Percentiles rank a stretch among this genome's conserved stretches.
These are phyloP conservation scores for Aspergillus uvarum DNA, from an alignment of 2,329 filamentous ascomycete genomes.

Conservation along the genomic window DNA sequence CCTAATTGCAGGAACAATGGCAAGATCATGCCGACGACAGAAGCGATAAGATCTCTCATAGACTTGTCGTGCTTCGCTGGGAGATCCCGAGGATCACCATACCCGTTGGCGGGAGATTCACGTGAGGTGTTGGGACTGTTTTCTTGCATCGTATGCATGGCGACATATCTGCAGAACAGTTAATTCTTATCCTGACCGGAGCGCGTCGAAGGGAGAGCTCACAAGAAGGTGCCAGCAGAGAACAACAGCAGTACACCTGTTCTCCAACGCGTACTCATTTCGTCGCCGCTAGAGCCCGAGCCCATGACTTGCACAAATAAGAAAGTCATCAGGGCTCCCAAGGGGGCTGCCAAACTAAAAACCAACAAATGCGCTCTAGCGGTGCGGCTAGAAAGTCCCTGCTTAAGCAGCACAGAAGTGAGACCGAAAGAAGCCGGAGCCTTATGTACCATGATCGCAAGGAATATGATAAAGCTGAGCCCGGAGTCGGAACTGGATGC, in stretches of 20 bases:
- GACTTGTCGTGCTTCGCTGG: constrained; percentile 39
- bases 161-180: constrained; percentile 69
- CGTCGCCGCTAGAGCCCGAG: constrained; percentile 52
- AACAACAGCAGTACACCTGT: constrained; percentile 94
- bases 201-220: constrained; percentile 42
- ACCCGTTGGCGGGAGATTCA: constrained; percentile 42
- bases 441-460: constrained; percentile 97
- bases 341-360: constrained; percentile 87
- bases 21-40: constrained; percentile 49
- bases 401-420: constrained; percentile 84
- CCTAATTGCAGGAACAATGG: constrained; percentile 50
- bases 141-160: constrained; percentile 98
- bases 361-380: constrained; percentile 82
- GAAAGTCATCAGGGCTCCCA: constrained; percentile 82
- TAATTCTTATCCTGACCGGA: constrained; percentile 13
- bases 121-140: constrained; percentile 38
- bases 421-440: constrained; percentile 93
- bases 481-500: constrained; percentile 79
- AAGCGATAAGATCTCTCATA: constrained; percentile 47
- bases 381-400: constrained; percentile 82
- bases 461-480: constrained; percentile 86
- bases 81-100: constrained; percentile 41
- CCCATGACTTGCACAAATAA: constrained; percentile 70
- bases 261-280: constrained; percentile 72
- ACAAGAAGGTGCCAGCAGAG: constrained; percentile 93